Percentiles rank a stretch among this genome's conserved stretches.
Conservation (phyloP, 202 grass and related monocot genomes). For the Cymbopogon flexuosus region DNA sequence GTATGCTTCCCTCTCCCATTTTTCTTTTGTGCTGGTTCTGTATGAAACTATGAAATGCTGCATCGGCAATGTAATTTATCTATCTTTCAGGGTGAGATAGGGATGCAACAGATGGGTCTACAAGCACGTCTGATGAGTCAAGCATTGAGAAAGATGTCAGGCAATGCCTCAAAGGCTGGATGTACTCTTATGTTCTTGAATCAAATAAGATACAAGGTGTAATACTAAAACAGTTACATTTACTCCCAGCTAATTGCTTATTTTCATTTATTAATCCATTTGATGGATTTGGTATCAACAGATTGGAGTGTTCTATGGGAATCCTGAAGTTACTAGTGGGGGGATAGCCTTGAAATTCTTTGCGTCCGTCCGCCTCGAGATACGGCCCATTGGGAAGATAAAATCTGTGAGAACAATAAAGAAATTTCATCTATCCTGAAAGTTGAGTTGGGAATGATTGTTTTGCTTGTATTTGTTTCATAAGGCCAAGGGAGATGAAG, state of each 20-base stretch:
- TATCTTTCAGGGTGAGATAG: conserved; percentile 86
- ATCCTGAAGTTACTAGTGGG: conserved; percentile 99
- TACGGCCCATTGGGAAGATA: conserved; percentile 90
- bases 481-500: conserved; percentile 90
- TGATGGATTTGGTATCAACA: conserved; percentile 34
- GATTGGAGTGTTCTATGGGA: conserved; percentile 99
- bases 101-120: conserved; percentile 97
- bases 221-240: conserved; percentile 25
- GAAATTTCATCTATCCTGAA: conserved; percentile 5
- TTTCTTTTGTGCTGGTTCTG: background rate
- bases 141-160: conserved; percentile 98
- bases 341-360: conserved; percentile 98
- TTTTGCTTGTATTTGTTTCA: conserved; percentile 30
- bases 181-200: conserved; percentile 99
- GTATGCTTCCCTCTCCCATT: conserved; percentile 27
- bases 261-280: conserved; percentile 11
- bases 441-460: conserved; percentile 25
- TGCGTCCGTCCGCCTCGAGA: conserved; percentile 95
- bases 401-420: conserved; percentile 73
- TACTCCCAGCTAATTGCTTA: conserved; percentile 16
- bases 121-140: conserved; percentile 98
- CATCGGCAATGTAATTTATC: conserved; percentile 4
- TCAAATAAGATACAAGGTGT: conserved; percentile 99
- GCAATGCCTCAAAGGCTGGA: conserved; percentile 96
- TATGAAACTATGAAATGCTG: conserved; percentile 1